These are phyloP conservation scores for Suillus luteus DNA, from an alignment of 768 basidiomycete species.

Conservation along the genomic window DNA sequence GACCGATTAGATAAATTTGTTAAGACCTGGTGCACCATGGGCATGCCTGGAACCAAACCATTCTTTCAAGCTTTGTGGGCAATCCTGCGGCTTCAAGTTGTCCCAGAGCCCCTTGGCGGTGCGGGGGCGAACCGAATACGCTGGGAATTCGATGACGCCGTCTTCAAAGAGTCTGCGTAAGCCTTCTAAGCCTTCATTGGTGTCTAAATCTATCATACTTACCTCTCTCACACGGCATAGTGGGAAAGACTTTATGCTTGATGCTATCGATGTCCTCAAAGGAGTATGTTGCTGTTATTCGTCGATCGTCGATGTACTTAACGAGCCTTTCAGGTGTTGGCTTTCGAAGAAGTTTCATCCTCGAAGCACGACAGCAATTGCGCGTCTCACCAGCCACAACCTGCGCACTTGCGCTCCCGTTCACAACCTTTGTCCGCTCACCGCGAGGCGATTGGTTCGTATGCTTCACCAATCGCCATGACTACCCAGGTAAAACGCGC, in stretches of 20 bases:
- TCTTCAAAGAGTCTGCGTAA: slow-evolving; percentile 92
- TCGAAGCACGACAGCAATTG: slow-evolving; percentile 34
- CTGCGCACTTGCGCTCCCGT: slow-evolving; percentile 54
- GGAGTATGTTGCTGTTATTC: slow-evolving; percentile 57
- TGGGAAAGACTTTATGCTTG: slow-evolving; percentile 93
- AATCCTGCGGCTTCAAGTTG: slow-evolving; percentile 75
- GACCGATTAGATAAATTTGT: slow-evolving; percentile 78
- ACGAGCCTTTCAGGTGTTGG: slow-evolving; percentile 48
- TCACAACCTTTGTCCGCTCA: slow-evolving; percentile 53
- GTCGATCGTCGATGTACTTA: slow-evolving; percentile 14
- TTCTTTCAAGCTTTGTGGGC: slow-evolving; percentile 74
- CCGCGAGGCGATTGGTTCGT: slow-evolving; percentile 30
- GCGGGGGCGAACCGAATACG: slow-evolving; percentile 71
- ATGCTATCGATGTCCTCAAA: slow-evolving; percentile 88
- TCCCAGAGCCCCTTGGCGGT: slow-evolving; percentile 80
- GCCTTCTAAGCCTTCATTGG: slow-evolving; percentile 35
- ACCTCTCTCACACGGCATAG: slow-evolving; percentile 43
- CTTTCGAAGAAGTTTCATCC: slow-evolving; percentile 68
- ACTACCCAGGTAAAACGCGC: slow-evolving; percentile 59
- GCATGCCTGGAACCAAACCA: slow-evolving; percentile 87
- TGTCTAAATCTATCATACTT: slow-evolving; percentile 19
- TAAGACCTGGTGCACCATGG: slow-evolving; percentile 79
- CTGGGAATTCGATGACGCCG: slow-evolving; percentile 94
- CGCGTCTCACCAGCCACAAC: slow-evolving; percentile 40
- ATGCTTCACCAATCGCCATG: slow-evolving; percentile 42